Evolutionary conservation across 2,329 filamentous ascomycete species (phyloP).

Genomic region (Sporothrix globosa): DNA sequence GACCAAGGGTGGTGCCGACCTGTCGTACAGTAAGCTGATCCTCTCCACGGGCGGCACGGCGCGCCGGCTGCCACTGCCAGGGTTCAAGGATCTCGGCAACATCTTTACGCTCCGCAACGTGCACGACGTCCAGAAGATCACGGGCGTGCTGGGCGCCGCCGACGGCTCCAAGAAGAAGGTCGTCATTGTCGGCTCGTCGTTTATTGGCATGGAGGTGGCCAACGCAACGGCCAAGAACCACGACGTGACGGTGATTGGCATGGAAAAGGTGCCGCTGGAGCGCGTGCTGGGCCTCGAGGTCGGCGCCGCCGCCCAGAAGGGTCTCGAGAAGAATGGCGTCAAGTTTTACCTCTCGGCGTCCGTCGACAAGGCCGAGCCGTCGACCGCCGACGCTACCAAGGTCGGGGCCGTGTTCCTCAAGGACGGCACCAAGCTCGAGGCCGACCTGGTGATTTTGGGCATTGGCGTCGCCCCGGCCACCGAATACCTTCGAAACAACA

Average conservation of each 20-base stretch:
- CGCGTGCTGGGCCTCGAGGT: constrained; percentile 81
- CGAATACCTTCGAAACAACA: constrained; percentile 75
- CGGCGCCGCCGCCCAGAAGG: constrained; percentile 76
- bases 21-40: constrained; percentile 83
- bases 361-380: constrained; percentile 81
- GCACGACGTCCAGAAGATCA: constrained; percentile 76
- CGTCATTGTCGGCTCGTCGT: constrained; percentile 87
- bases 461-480: constrained; percentile 88
- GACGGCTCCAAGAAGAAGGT: constrained; percentile 72
- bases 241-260: constrained; percentile 81
- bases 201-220: constrained; percentile 98
- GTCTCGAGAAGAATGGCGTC: constrained; percentile 82
- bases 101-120: constrained; percentile 82
- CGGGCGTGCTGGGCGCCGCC: constrained; percentile 74
- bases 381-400: constrained; percentile 65
- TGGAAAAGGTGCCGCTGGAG: constrained; percentile 83
- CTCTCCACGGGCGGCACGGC: constrained; percentile 85
- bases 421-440: constrained; percentile 80
- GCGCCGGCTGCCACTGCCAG: constrained; percentile 73
- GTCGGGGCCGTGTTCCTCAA: constrained; percentile 83
- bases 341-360: constrained; percentile 82
- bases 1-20: constrained; percentile 73
- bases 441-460: constrained; percentile 88
- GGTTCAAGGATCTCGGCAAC: constrained; percentile 83
- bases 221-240: constrained; percentile 81